These are phyloP conservation scores for Theobroma grandiflorum DNA, from an alignment of 441 rosid genomes.

Conservation along the genomic window DNA sequence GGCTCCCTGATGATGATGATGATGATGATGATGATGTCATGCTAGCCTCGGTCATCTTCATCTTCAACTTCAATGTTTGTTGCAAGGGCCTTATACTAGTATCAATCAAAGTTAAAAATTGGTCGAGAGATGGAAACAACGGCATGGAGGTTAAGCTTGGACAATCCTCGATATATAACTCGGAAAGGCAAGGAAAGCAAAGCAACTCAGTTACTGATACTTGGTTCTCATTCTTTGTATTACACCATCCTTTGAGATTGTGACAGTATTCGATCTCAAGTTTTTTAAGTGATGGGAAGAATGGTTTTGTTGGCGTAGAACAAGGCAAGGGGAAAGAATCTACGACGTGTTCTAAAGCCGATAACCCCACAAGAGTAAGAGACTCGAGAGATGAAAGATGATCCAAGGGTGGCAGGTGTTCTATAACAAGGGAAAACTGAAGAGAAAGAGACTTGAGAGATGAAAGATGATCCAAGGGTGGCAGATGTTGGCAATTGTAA, in stretches of 20 bases:
- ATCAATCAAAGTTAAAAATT: too few species aligned
- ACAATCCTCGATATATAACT: not conserved
- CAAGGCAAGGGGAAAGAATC: not conserved
- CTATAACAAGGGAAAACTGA: too few species aligned
- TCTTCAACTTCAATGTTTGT: too few species aligned
- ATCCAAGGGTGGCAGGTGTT: too few species aligned
- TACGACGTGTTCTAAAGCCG: not conserved
- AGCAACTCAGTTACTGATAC: not conserved
- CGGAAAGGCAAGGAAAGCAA: not conserved
- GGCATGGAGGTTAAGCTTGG: too few species aligned
- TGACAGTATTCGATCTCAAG: not conserved
- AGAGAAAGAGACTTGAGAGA: conserved; percentile 5
- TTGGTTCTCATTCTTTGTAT: not conserved
- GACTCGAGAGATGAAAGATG: too few species aligned
- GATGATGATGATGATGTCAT: not conserved
- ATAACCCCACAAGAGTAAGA: not conserved
- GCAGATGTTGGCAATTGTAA: conserved; percentile 7
- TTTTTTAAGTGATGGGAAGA: not conserved
- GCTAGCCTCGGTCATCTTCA: not conserved
- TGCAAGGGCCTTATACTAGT: too few species aligned
- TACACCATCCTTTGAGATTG: too few species aligned
- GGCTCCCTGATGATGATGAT: not conserved
- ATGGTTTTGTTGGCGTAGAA: not conserved
- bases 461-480: conserved; percentile 25
- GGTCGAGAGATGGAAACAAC: too few species aligned